Base-by-base conservation (phyloP, 73 alveolate species). In the Blepharisma stoltei region DNA sequence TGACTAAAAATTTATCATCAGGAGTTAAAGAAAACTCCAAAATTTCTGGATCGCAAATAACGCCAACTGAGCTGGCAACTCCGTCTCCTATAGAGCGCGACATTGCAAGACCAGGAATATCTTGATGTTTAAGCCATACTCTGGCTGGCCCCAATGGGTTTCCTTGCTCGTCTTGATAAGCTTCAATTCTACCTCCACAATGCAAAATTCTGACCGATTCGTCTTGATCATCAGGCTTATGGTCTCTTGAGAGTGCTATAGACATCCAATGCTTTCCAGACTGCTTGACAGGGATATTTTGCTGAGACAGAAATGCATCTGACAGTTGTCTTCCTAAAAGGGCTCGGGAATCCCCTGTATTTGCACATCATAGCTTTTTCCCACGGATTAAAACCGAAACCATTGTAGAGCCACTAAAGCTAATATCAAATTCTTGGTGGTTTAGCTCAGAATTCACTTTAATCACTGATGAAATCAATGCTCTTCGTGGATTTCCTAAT, bases 71-170 rank as follows among this genome's bases (percentile, higher is more conserved):
- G 78, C 83, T 87, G 8, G 88, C 93, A 6, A 92, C 87, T 68
- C 84, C 75, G 82, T 92, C 97, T 52, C 95, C 97, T 71, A 92
- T 55, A 37, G 83, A 66, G 32, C 90, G 54, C 4, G 96, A 78
- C 96, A 89, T 89, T 7, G 96, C 96, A 25, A 89, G 78, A 8
- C 96, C 96, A 21, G 96, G 95, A 0, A 86, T 88, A 44, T 89
- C 96, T 81, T 86, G 94, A 46, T 89, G 80, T 70, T 75, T 73
- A 43, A 89, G 81, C 93, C 96, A 89, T 6, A 89, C 96, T 54
- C 96, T 89, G 52, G 82, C 76, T 0, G 96, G 96, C n/a, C 96
- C 96, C 45, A 86, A 86, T 47, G 71, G 83, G 55, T 78, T 89
- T 8, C 96, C 96, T 65, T 76, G 82, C 48, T 54, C 85, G 14